Evolutionary conservation across 495 filamentous ascomycete genomes (phyloP), one percentile per base, ranked within the genome.

Genomic region (Penicillium argentinense): DNA sequence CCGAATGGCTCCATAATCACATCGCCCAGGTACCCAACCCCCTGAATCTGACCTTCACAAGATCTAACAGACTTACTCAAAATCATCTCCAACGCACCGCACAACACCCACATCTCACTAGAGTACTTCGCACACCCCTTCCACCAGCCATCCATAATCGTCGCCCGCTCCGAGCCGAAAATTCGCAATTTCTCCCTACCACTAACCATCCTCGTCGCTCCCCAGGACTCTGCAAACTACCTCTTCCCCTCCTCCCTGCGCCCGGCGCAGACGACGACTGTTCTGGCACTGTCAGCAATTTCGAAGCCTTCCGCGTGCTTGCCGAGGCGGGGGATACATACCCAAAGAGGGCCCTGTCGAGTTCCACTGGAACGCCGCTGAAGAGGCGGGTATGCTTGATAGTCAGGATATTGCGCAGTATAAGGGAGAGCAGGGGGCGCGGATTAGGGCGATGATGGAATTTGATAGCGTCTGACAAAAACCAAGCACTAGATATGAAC

Each of bases 311-410:
- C 42, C 48, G 42, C 3, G 29, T 51, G 19, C 28, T 51, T 13
- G 48, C 48, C 8, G 48, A 45, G 42, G 44, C 39, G 1, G 48
- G 1, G 48, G 48, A 13, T 51, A 34, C 37, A 34, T 27, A 3
- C 48, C 48, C 16, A 9, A 22, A 34, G 19, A 51, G 26, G 48
- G 48, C 2, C 48, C 48, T 18, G 48, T 51, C 9, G 48, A 51
- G 41, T 51, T 51, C 36, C 48, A 51, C 41, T 51, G 48, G 48
- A 45, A 51, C 40, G 51, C 51, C 9, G 51, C 51, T 18, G 44
- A 49, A 24, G 51, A 54, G 25, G 40, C 45, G 19, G 44, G 51
- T 11, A 39, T 54, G 32, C 18, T 54, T 17, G 51, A 46, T 12
- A 45, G 40, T n/a, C 45, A 54, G 25, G 39, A 8, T 16, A 27